These are phyloP conservation scores for Lagenidium sp. DNA, from an alignment of 352 stramenopile genomes.

Conservation along the genomic window DNA sequence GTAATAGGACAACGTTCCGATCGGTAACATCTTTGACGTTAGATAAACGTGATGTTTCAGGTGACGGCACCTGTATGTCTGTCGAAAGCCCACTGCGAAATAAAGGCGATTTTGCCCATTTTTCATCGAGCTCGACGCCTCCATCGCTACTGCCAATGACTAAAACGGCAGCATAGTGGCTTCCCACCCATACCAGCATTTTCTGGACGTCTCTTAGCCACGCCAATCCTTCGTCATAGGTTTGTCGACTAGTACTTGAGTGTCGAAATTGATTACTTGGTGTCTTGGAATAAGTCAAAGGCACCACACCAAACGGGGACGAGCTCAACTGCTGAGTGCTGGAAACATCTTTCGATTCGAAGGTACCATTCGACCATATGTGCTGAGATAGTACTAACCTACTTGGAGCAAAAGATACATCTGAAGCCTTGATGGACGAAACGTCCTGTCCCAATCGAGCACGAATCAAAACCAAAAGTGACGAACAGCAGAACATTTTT, in stretches of 20 bases:
- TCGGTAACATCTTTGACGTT: constrained; percentile 1
- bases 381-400: constrained; percentile 19
- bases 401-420: constrained; percentile 15
- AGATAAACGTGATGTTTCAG: not conserved
- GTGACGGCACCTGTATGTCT: not conserved
- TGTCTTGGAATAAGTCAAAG: no score
- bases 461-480: no score
- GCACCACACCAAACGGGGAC: no score
- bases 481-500: no score
- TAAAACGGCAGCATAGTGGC: constrained; percentile 22
- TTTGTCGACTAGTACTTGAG: no score
- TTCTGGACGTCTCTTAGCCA: constrained; percentile 28
- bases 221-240: constrained; percentile 1
- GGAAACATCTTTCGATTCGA: no score
- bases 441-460: no score
- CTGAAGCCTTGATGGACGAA: no score
- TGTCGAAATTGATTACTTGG: no score
- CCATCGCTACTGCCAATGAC: constrained; percentile 11
- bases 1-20: constrained; percentile 46
- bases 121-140: constrained; percentile 9
- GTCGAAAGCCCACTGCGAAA: constrained; percentile 16
- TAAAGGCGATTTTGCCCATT: constrained; percentile 22
- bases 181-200: constrained; percentile 23
- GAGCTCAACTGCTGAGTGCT: no score
- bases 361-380: constrained; percentile 1